Percentiles rank a stretch among this genome's conserved stretches.
Evolutionary conservation across 75 land plant species (phyloP).

Genomic region (Isoetes taiwanensis): DNA sequence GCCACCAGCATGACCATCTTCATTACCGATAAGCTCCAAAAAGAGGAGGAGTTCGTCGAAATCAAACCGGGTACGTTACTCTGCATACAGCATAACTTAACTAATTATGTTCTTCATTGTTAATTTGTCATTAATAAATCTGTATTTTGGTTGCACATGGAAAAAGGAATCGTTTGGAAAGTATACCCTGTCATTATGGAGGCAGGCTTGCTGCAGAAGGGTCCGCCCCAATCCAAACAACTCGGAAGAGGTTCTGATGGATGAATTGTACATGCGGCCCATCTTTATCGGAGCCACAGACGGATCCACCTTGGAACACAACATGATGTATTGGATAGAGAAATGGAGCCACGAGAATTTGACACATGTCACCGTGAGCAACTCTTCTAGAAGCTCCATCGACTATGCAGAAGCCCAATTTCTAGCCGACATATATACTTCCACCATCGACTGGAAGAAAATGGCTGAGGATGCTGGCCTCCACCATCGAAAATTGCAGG

Average conservation of each 20-base stretch:
- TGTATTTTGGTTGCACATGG: neutral
- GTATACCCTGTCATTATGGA: conserved; percentile 3
- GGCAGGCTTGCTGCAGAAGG: neutral
- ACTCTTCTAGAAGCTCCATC: too few species aligned
- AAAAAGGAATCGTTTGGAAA: neutral
- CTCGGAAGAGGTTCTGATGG: neutral
- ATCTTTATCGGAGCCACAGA: conserved; percentile 1
- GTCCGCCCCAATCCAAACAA: conserved; percentile 1
- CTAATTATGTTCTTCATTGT: neutral
- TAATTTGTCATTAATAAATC: too few species aligned
- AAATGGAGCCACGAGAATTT: conserved; percentile 3
- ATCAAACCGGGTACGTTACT: neutral
- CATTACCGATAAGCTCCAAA: neutral
- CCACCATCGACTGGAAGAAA: too few species aligned
- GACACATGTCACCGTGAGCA: neutral
- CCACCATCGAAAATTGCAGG: too few species aligned
- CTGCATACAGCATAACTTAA: too few species aligned
- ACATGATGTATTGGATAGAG: neutral
- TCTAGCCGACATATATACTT: too few species aligned
- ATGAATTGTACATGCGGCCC: conserved; percentile 3
- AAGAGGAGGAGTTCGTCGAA: neutral
- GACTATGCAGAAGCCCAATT: too few species aligned
- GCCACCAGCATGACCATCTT: neutral
- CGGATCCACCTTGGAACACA: neutral
- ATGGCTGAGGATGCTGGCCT: too few species aligned